Conservation (phyloP, 1,284 basidiomycete species). For the Trametes sp. region DNA sequence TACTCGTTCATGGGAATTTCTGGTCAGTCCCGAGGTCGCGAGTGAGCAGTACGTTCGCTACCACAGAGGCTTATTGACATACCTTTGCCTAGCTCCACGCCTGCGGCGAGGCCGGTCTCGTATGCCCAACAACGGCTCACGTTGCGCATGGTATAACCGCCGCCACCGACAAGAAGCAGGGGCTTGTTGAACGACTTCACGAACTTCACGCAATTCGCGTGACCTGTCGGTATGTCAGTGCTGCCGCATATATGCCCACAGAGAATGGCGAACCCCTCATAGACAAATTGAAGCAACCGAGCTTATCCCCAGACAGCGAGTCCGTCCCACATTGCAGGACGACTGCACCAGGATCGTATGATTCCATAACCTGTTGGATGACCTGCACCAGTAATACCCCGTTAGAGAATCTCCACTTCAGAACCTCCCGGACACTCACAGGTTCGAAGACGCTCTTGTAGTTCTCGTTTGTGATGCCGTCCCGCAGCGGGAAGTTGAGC, state of each 20-base stretch:
- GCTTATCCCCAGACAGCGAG: slow-evolving; percentile 95
- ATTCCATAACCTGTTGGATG: slow-evolving; percentile 94
- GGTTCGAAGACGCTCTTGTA: slow-evolving; percentile 98
- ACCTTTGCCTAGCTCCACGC: slow-evolving; percentile 91
- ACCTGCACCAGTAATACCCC: slow-evolving; percentile 62
- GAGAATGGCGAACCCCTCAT: slow-evolving; percentile 80
- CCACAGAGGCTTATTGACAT: slow-evolving; percentile 15
- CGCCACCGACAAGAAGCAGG: slow-evolving; percentile 92
- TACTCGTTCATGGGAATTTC: slow-evolving; percentile 98
- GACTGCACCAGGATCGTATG: slow-evolving; percentile 94
- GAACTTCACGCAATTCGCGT: slow-evolving; percentile 97
- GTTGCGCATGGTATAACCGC: slow-evolving; percentile 99
- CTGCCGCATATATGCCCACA: neutral
- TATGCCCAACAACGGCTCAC: slow-evolving; percentile 98
- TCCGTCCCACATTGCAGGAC: slow-evolving; percentile 99
- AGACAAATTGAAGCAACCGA: slow-evolving; percentile 96
- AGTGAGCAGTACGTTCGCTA: neutral
- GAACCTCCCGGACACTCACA: slow-evolving; percentile 54
- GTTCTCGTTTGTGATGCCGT: slow-evolving; percentile 95
- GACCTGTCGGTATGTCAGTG: slow-evolving; percentile 57
- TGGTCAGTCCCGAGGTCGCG: slow-evolving; percentile 40
- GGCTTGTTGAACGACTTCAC: slow-evolving; percentile 98
- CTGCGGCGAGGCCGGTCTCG: slow-evolving; percentile 97
- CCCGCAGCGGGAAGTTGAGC: slow-evolving; percentile 94
- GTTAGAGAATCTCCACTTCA: neutral